Base-by-base conservation (phyloP, 2,329 filamentous ascomycete species). In the Pseudocercospora macadamiae region DNA sequence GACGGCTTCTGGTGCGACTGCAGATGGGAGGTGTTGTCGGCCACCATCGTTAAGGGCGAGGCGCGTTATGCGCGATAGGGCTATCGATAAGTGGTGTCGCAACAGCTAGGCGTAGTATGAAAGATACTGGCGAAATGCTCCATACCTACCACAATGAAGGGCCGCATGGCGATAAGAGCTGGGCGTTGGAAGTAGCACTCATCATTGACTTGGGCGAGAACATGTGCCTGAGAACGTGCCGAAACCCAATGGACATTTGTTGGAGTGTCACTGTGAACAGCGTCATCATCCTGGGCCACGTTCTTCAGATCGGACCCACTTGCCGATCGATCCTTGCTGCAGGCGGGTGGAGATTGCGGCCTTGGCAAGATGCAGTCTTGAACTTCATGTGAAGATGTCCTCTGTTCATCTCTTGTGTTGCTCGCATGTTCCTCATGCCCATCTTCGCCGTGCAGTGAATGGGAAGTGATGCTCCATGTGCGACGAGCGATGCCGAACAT, bases 1-100 rank as follows among this genome's bases (percentile, higher is more conserved):
- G 55, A 54, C n/a, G 64, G 45, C 34, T 58, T 47, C 9, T 53
- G 45, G 4, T 47, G 42, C 42, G 42, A 21, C 23, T 47, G 19
- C 42, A 47, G 23, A 47, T 47, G 21, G 23, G 42, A 28, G 42
- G 42, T 47, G 42, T 47, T 47, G 1, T 47, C 42, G 42, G 26
- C 23, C 9, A 23, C 42, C 42, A 47, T 47, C n/a, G 2, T n/a
- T 23, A 21, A n/a, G 16, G 9, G 28, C 42, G 12, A 47, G 23
- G 42, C 42, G 42, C 21, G 42, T 47, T 7, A 8, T 21, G 42
- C 42, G 23, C 23, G 42, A 18, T 16, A 26, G n/a, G 6, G 19
- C 18, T 25, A n/a, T 23, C 14, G 25, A 21, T 26, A 21, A 45
- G 23, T 25, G 42, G 10, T 12, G 21, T 45, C 9, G 7, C 19